Conservation (phyloP, 305 asterid genomes). For the Lippia alba region DNA sequence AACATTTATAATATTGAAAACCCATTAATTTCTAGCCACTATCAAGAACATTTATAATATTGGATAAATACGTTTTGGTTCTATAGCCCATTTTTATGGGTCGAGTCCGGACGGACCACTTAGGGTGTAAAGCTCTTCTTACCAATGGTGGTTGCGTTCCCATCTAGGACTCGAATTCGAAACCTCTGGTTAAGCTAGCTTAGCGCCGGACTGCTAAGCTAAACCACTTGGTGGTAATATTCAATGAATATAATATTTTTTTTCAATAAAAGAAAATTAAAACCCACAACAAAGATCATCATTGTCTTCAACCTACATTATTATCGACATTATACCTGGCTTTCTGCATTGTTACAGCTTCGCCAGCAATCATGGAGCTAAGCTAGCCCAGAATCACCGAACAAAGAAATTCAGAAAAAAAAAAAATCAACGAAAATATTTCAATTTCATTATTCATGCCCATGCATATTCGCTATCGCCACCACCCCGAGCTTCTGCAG, state of each 20-base stretch:
- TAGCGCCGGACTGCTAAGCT: too few relatives aligned
- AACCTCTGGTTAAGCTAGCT: too few relatives aligned
- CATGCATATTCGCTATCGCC: conserved; percentile 50
- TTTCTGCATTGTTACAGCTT: conserved; percentile 10
- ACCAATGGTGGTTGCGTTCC: too few relatives aligned
- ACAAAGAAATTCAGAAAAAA: background rate
- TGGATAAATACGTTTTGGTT: too few relatives aligned
- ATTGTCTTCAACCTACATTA: background rate
- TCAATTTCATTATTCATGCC: conserved; percentile 31
- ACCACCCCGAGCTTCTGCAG: conserved; percentile 75
- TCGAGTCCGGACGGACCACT: too few relatives aligned
- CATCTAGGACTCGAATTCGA: too few relatives aligned
- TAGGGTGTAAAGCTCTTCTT: too few relatives aligned
- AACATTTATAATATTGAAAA: background rate
- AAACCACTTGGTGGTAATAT: too few relatives aligned
- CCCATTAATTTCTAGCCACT: background rate
- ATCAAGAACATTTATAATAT: too few relatives aligned
- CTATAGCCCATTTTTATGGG: too few relatives aligned
- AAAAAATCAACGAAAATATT: background rate
- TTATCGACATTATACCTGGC: conserved; percentile 23
- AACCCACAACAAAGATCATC: background rate
- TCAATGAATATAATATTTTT: background rate
- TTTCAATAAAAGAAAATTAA: background rate
- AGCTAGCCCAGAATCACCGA: background rate
- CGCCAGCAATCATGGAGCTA: background rate